Percentiles rank a stretch among this genome's conserved stretches.
phyloP scores from a whole-genome alignment of 2,329 filamentous ascomycete genomes.

The Apiospora saccharicola region DNA sequence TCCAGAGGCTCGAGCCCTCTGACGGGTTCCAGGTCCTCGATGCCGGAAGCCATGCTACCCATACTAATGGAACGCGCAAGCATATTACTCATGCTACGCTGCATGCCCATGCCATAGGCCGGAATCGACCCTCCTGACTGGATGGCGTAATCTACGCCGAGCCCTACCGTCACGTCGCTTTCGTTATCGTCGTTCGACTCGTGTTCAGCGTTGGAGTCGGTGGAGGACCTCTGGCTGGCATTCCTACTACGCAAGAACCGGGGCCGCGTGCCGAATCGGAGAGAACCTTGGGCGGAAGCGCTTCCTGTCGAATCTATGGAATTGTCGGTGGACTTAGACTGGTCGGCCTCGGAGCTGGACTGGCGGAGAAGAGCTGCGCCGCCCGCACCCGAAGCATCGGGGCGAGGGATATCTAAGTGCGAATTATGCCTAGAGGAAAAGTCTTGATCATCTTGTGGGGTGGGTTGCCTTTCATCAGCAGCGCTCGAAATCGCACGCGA shows the following conservation, averaged over 20 bases:
- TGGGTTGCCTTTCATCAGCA: slow-evolving; percentile 31
- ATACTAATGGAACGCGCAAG: slow-evolving; percentile 83
- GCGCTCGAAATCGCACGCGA: slow-evolving; percentile 51
- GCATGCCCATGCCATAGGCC: slow-evolving; percentile 61
- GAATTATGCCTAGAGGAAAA: slow-evolving; percentile 32
- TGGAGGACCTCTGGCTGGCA: slow-evolving; percentile 66
- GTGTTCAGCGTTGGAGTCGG: slow-evolving; percentile 62
- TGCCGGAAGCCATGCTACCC: slow-evolving; percentile 85
- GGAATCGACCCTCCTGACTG: slow-evolving; percentile 76
- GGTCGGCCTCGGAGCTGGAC: slow-evolving; percentile 28
- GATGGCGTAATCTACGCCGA: slow-evolving; percentile 78
- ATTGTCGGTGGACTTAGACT: slow-evolving; percentile 54
- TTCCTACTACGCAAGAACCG: slow-evolving; percentile 66
- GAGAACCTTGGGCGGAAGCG: slow-evolving; percentile 47
- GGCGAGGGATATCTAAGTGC: slow-evolving; percentile 42
- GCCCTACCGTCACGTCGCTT: slow-evolving; percentile 75
- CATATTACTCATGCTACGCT: slow-evolving; percentile 59
- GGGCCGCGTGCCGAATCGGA: slow-evolving; percentile 51
- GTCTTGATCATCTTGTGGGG: slow-evolving; percentile 31
- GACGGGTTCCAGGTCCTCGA: slow-evolving; percentile 62
- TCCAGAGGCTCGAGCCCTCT: slow-evolving; percentile 53
- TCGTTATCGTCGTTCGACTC: slow-evolving; percentile 59
- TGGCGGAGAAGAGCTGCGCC: slow-evolving; percentile 41
- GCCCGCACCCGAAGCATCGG: slow-evolving; percentile 39
- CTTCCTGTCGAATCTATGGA: slow-evolving; percentile 45